Evolutionary conservation across 148 eudicot species (phyloP), one percentile per base, ranked within the genome.

Genomic region (Vaccinium vitisidaea): DNA sequence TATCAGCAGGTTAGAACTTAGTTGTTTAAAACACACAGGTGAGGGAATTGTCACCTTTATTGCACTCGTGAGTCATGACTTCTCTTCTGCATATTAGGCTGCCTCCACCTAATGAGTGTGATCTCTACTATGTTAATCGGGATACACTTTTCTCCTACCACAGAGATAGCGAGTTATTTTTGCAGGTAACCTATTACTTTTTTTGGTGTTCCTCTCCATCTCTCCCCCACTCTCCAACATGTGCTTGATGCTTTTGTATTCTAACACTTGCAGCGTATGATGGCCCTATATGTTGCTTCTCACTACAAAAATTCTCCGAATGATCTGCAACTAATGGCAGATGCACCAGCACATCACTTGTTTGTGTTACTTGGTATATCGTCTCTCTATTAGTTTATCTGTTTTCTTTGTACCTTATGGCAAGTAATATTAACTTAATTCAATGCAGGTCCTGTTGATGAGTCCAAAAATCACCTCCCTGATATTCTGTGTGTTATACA

Each of bases 251-350:
- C 32, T 69, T 84, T 73, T 58, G 27, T 59, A 79, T 84, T 83
- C 46, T 80, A 23, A 82, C 74, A 78, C 85, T 73, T 92, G 90
- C 93, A 97, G 99, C 88, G 99, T 84, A 97, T 97, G 99, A 97
- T 97, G 99, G 98, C 98, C 79, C 91, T 97, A 0, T 95, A 89
- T 92, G 99, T 97, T 87, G 98, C 99, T 61, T 97, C 98, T 84
- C 99, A 97, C 92, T 97, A 95, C 90, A 97, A 94, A 82, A 97
- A 97, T 88, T 95, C 98, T 78, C 99, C 99, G 27, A 95, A 95
- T 87, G 99, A 97, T 91, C 88, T 97, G 78, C 99, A 94, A 89
- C 84, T 97, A 85, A 89, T 97, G 93, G 97, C 99, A 49, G 99
- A 97, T 93, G 98, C 98, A 86, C 98, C 99, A 79, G 98, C 99